phyloP scores from a whole-genome alignment of 441 rosid genomes.

The Kokia cookei region DNA sequence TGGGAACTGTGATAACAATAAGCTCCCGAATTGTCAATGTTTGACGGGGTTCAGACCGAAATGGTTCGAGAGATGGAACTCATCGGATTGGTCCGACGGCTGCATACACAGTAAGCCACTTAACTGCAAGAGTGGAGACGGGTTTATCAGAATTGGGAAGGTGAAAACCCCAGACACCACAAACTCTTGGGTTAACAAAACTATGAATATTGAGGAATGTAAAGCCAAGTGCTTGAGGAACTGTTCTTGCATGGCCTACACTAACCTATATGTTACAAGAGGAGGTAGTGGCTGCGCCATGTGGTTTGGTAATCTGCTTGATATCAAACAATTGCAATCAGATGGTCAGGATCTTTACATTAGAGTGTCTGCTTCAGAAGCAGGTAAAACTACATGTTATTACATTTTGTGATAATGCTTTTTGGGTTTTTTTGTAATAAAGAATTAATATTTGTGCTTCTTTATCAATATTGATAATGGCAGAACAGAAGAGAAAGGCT shows the following conservation, averaged over 20 bases:
- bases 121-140: not conserved
- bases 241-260: conserved; percentile 8
- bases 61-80: not conserved
- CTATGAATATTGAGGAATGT: conserved; percentile 17
- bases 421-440: not conserved
- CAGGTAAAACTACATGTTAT: not conserved
- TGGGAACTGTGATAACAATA: not conserved
- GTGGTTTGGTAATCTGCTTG: conserved; percentile 41
- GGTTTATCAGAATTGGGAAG: not conserved
- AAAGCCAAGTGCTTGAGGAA: conserved; percentile 20
- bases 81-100: not conserved
- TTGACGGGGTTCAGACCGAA: too few relatives aligned
- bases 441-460: not conserved
- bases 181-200: not conserved
- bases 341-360: conserved; percentile 32
- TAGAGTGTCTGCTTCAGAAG: conserved; percentile 20
- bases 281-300: conserved; percentile 30
- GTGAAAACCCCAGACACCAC: not conserved
- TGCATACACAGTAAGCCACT: not conserved
- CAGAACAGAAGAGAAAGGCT: not conserved
- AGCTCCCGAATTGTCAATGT: too few relatives aligned
- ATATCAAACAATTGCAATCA: conserved; percentile 18
- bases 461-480: not conserved
- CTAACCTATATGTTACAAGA: not conserved
- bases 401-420: not conserved